These are phyloP conservation scores for Eragrostis curvula DNA, from an alignment of 176 grass and related monocot species.

Conservation along the genomic window DNA sequence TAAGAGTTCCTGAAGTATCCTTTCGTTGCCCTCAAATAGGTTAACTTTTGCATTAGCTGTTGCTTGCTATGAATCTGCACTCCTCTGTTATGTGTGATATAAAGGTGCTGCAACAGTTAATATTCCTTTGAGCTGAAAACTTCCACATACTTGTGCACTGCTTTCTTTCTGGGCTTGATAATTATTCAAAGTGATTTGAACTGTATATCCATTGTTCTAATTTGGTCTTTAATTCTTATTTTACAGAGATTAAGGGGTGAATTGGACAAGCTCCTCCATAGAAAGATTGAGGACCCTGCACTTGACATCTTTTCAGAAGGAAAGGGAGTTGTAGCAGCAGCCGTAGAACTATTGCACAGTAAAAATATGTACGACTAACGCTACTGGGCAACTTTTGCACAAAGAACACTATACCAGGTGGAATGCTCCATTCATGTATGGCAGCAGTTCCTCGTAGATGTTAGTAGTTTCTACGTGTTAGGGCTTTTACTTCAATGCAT, in stretches of 20 bases:
- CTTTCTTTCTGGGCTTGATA: neutral
- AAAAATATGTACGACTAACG: slow-evolving; percentile 57
- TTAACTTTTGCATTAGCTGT: neutral
- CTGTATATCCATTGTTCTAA: neutral
- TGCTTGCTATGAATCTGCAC: slow-evolving; percentile 2
- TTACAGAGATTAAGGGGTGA: slow-evolving; percentile 89
- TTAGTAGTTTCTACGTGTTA: neutral
- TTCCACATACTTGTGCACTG: neutral
- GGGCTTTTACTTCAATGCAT: neutral
- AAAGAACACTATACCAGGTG: neutral
- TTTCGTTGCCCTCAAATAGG: neutral
- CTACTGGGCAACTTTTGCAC: slow-evolving; percentile 23
- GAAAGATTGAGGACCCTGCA: slow-evolving; percentile 84
- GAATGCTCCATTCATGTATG: neutral
- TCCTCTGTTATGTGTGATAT: neutral
- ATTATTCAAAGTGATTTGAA: neutral
- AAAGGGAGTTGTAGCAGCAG: slow-evolving; percentile 80
- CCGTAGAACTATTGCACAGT: slow-evolving; percentile 87
- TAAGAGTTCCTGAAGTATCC: neutral
- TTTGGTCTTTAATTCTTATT: neutral
- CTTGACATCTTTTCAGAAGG: slow-evolving; percentile 81
- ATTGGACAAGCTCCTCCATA: slow-evolving; percentile 83
- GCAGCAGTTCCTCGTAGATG: neutral
- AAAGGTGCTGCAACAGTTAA: neutral
- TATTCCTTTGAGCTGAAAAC: neutral